Conservation (phyloP, 352 stramenopile genomes). For the Blastocystis sp. region DNA sequence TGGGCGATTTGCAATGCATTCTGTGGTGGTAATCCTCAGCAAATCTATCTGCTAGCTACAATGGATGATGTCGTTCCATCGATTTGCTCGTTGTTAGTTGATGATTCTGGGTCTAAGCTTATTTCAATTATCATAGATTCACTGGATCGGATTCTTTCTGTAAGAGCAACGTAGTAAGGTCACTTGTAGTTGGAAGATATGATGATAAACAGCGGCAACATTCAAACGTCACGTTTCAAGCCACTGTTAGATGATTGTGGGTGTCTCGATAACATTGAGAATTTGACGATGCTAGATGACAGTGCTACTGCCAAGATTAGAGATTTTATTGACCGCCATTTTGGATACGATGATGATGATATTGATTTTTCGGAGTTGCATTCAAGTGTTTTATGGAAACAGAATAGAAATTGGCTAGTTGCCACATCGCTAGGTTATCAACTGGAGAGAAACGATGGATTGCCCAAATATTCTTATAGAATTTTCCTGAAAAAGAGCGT, state of each 20-base stretch:
- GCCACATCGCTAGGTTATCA: conserved; percentile 29
- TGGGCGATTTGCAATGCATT: conserved; percentile 99
- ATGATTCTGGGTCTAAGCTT: conserved; percentile 93
- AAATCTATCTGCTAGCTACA: conserved; percentile 89
- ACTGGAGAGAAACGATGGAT: conserved; percentile 7
- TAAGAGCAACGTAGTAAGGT: conserved; percentile 70
- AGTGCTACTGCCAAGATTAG: conserved; percentile 83
- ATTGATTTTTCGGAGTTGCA: conserved; percentile 71
- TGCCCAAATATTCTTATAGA: conserved; percentile 6
- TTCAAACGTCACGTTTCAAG: conserved; percentile 88
- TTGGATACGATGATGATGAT: conserved; percentile 91
- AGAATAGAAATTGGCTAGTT: conserved; percentile 13
- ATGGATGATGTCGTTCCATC: conserved; percentile 87
- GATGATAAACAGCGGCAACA: conserved; percentile 77
- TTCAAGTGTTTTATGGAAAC: no score
- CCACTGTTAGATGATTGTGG: conserved; percentile 81
- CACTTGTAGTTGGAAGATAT: conserved; percentile 73
- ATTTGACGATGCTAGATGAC: conserved; percentile 67
- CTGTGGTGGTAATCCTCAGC: conserved; percentile 77
- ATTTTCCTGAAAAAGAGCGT: not conserved
- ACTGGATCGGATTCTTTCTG: conserved; percentile 95
- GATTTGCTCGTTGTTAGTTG: conserved; percentile 80
- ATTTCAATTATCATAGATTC: conserved; percentile 94
- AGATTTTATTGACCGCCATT: conserved; percentile 91
- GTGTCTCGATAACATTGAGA: conserved; percentile 70